Base-by-base conservation (phyloP, 208 protist species). In the Trypanosoma boissoni region DNA sequence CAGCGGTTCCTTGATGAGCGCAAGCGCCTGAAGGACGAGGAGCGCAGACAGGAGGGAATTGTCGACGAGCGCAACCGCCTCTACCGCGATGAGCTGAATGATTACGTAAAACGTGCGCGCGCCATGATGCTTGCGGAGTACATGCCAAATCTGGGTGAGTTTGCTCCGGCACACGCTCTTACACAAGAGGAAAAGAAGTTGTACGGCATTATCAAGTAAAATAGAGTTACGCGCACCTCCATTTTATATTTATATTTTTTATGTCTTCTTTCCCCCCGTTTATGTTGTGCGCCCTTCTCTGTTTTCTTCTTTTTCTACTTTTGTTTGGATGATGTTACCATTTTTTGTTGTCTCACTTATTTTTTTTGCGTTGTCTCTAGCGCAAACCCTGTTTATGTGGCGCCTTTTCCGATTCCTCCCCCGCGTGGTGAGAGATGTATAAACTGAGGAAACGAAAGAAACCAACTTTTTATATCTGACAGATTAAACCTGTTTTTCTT, bases 91-190 rank as follows among this genome's bases (percentile, higher is more conserved):
- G 72, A 95, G 65, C 64, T 91, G 14, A 77, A 83, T 43, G 83
- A 82, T 56, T 94, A 91, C 68, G 88, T 94, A 58, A 78, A 82
- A 43, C 80, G 87, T 29, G 87, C 87, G 9, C 80, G 87, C 7
- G 83, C 70, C 26, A 67, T 87, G 65, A 61, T 94, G 12, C 62
- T 94, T 55, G 73, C 59, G 42, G 74, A 94, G 51, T 84, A 94
- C 58, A 43, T 94, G 29, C 75, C 78, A 34, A 75, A 83, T 50
- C 65, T 94, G 31, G 87, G 87, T 32, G 34, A 63, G 43, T 89
- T 77, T 53, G 82, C 76, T 16, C 87, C 87, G 18, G 67, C 82
- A 14, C 69, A 67, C 8, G 59, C 65, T 20, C 72, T 94, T 32
- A 88, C 72, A 28, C 50, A 63, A 7, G 82, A 91, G 6, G 87